Percentiles rank a stretch among this genome's conserved stretches.
Conservation (phyloP, 140 eudicot species). For the Flaveria floridana region DNA sequence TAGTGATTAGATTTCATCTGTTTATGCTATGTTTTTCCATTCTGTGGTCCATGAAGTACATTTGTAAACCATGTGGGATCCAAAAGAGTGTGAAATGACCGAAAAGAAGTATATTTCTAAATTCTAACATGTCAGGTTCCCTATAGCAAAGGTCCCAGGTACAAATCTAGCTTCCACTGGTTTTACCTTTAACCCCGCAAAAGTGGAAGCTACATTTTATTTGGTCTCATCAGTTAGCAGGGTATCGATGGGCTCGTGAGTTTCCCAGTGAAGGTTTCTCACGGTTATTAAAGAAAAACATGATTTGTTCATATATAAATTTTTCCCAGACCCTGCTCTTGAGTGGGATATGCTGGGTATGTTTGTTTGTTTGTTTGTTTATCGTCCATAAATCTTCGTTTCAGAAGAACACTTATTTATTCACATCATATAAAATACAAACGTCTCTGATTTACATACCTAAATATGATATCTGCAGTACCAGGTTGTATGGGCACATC, state of each 20-base stretch:
- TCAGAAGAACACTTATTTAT: not conserved
- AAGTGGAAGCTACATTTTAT: not conserved
- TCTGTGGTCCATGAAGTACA: not conserved
- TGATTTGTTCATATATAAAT: not conserved
- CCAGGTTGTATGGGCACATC: conserved; percentile 85
- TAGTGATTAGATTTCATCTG: not conserved
- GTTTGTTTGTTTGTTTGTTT: too few species aligned
- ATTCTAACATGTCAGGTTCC: not conserved
- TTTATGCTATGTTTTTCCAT: not conserved
- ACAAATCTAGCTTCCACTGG: too few species aligned
- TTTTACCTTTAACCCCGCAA: too few species aligned
- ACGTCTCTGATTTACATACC: conserved; percentile 39
- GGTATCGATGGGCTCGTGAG: not conserved
- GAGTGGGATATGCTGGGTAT: too few species aligned
- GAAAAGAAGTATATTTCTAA: not conserved
- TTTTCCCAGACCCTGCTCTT: too few species aligned
- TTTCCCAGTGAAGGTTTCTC: not conserved
- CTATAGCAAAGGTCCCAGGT: not conserved
- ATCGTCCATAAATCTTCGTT: not conserved
- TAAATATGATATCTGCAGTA: conserved; percentile 79
- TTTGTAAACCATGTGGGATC: not conserved
- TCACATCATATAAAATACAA: not conserved
- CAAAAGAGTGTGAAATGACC: conserved; percentile 14
- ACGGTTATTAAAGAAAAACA: not conserved
- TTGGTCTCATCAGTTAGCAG: not conserved